A percentile compares a stretch with the other conserved stretches of the same genome.
Conservation (phyloP, 257 asterid genomes). For the Fraxinus excelsior region DNA sequence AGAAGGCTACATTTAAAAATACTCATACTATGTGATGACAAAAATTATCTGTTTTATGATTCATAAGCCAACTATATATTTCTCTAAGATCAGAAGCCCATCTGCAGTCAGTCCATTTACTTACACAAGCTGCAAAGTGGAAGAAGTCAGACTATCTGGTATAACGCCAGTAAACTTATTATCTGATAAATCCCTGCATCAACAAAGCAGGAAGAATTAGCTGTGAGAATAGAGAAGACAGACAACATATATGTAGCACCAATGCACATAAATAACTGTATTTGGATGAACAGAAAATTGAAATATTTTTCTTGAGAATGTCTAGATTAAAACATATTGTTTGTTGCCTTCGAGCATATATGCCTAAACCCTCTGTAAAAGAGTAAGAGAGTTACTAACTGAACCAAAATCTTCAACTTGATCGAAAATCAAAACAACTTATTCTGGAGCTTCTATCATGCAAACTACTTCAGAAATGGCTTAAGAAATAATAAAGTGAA, state of each 20-base stretch:
- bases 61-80: background rate
- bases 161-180: slow-evolving; percentile 75
- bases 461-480: background rate
- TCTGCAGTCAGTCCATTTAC: slow-evolving; percentile 28
- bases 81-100: background rate
- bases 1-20: background rate
- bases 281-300: background rate
- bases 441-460: background rate
- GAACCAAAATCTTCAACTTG: background rate
- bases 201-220: slow-evolving; percentile 19
- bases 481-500: background rate
- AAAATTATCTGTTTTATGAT: background rate
- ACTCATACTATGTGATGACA: background rate
- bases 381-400: background rate
- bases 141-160: slow-evolving; percentile 76
- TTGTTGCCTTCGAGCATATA: background rate
- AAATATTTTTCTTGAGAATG: background rate
- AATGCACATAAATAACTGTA: background rate
- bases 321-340: background rate
- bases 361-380: background rate
- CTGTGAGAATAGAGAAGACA: background rate
- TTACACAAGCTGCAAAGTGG: slow-evolving; percentile 86
- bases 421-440: background rate
- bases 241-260: background rate
- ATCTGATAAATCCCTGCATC: slow-evolving; percentile 83